Base-by-base conservation (phyloP, 2,329 filamentous ascomycete genomes). In the Aspergillus sp. region DNA sequence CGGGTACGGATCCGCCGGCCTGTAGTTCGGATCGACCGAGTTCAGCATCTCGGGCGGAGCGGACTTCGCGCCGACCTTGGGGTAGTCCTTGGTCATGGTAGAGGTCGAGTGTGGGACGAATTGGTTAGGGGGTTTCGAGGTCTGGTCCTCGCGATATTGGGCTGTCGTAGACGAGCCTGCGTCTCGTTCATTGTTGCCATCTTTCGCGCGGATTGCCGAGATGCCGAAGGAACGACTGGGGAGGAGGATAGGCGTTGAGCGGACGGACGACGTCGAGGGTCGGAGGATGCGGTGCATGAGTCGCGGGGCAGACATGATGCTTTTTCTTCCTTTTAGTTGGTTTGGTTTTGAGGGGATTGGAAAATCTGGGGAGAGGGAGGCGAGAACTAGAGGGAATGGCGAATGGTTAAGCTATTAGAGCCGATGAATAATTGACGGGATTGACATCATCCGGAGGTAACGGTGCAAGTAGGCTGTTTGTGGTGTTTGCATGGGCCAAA, bases 81-180 rank as follows among this genome's bases (percentile, higher is more conserved):
- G 85, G 78, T 87, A 85, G 64, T 86, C 82, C 69, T 87, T 87
- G 58, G 82, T 79, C 69, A 87, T 84, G 11, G 86, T 87, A 9
- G 85, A 87, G 55, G 79, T 87, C 1, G 85, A 87, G 72, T 87
- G 87, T 32, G 86, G 86, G 71, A 89, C 76, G 67, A 86, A 83
- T 20, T 84, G 86, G 65, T 88, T 88, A 31, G 84, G 71, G 1
- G 82, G 77, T 75, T 84, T 87, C 61, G 83, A 78, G 31, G 75
- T 82, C 73, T 88, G 85, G 61, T 78, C 78, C 65, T 84, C 80
- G 65, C 85, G 80, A 70, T 86, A 82, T 52, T 80, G 78, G 55
- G 81, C 76, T 22, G 81, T 79, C 11, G 80, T 86, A 64, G 84
- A 81, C 24, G 50, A 5, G 22, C 11, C 14, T 9, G 51, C 6